Evolutionary conservation across 306 rosid species (phyloP).

Genomic region (Notholithocarpus densiflorus): DNA sequence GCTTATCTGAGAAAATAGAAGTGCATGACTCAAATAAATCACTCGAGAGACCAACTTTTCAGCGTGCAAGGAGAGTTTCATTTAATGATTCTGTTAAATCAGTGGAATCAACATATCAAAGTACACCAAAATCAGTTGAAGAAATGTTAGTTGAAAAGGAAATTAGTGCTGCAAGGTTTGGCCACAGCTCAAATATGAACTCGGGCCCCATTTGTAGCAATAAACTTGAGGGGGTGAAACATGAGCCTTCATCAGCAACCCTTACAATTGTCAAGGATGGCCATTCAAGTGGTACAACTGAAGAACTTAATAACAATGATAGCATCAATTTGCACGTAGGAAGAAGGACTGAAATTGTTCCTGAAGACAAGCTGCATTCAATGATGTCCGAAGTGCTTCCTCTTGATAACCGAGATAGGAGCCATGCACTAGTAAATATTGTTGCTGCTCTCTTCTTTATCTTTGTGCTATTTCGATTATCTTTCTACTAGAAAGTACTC

Average conservation of each 20-base stretch:
- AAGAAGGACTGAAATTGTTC: neutral
- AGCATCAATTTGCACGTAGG: constrained; percentile 1
- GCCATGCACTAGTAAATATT: neutral
- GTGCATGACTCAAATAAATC: constrained; percentile 1
- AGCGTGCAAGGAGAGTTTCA: constrained; percentile 35
- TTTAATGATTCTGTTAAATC: constrained; percentile 35
- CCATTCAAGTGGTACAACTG: constrained; percentile 1
- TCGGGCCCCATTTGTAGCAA: neutral
- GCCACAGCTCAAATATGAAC: neutral
- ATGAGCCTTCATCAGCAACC: neutral
- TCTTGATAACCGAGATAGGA: constrained; percentile 7
- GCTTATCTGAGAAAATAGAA: neutral
- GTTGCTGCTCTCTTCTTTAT: constrained; percentile 14
- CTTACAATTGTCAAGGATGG: neutral
- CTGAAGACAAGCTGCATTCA: neutral
- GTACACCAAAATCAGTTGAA: constrained; percentile 10
- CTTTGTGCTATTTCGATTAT: constrained; percentile 13
- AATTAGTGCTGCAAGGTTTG: constrained; percentile 1
- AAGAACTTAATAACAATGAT: neutral
- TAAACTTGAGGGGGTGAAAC: neutral
- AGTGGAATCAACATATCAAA: neutral
- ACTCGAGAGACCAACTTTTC: neutral
- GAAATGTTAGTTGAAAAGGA: constrained; percentile 11
- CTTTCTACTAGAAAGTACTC: neutral
- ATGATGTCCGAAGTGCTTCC: neutral